These are phyloP conservation scores for Bretschneidera sinensis DNA, from an alignment of 345 rosid species.

Conservation along the genomic window DNA sequence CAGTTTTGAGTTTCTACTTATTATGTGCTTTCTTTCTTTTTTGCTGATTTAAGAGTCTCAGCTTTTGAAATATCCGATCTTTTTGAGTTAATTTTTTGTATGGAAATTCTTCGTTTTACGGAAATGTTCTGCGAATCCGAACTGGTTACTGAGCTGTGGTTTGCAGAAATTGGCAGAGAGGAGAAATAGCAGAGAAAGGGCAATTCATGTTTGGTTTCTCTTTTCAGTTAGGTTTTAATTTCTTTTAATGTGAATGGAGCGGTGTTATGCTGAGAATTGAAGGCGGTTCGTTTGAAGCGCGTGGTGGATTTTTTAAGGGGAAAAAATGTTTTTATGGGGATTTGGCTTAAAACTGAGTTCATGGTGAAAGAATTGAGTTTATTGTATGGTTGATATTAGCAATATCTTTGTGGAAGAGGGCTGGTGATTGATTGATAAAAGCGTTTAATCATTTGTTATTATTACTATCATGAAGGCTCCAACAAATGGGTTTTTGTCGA, in stretches of 20 bases:
- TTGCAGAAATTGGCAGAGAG: not conserved
- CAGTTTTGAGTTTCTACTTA: no score
- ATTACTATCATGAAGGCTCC: constrained; percentile 74
- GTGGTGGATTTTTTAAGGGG: not conserved
- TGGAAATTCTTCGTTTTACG: not conserved
- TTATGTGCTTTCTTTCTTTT: not conserved
- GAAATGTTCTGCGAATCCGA: not conserved
- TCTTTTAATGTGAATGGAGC: not conserved
- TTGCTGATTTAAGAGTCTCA: not conserved
- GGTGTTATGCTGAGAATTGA: not conserved
- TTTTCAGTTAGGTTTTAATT: not conserved
- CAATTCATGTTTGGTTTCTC: not conserved
- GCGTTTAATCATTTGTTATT: not conserved
- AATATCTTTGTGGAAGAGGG: constrained; percentile 6
- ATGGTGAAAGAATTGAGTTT: constrained; percentile 11
- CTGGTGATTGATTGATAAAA: constrained; percentile 15
- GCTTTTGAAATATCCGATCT: not conserved
- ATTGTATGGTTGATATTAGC: not conserved
- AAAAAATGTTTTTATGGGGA: not conserved
- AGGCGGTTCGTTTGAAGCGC: not conserved
- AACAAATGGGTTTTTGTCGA: constrained; percentile 67
- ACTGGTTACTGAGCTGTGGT: not conserved
- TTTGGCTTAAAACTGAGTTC: constrained; percentile 5
- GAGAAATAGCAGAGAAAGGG: not conserved
- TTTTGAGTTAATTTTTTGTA: not conserved